Base-by-base conservation (phyloP, 2,329 filamentous ascomycete species). In the Ophiostoma pallidulum region DNA sequence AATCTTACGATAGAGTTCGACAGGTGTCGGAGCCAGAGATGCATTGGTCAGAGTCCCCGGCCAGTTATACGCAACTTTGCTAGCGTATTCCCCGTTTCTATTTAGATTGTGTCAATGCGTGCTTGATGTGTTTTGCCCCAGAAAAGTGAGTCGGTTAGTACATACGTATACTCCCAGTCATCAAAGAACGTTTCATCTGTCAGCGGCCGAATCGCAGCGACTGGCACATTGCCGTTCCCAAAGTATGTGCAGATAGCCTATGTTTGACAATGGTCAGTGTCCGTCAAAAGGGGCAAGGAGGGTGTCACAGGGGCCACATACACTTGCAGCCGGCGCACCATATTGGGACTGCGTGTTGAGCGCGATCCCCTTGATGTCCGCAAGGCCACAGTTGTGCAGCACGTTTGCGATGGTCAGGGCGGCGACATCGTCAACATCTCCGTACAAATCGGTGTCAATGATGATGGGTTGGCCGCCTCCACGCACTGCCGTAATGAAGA, bases 391-490 rank as follows among this genome's bases (percentile, higher is more conserved):
- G 20, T 45, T 45, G 16, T 45, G 42, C 33, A 45, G 33, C 33
- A 45, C 42, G 16, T 45, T 45, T 9, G 42, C 42, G 16, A 45
- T 45, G 22, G 42, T 38, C 42, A 45, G 36, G 13, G n/a, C 32
- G 18, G 29, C 26, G n/a, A 55, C 61, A 54, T 59, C 69, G 65
- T 72, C 69, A 32, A 70, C 68, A 45, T 72, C 69, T 33, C 66
- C 67, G 56, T 67, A 71, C 9, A 73, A 56, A 47, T 72, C 69
- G 0, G 69, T 71, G 54, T 72, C 69, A 19, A 72, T 62, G 39
- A 73, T 66, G 26, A 72, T 56, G 28, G 65, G 66, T 47, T 66
- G 41, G 20, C 41, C 41, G 41, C 32, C 14, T 28, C 41, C 41
- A 13, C 13, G 31, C 22, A 28, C 41, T 13, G 32, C 33, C n/a